Evolutionary conservation across 257 asterid genomes (phyloP).

Genomic region (Scutellaria minor): DNA sequence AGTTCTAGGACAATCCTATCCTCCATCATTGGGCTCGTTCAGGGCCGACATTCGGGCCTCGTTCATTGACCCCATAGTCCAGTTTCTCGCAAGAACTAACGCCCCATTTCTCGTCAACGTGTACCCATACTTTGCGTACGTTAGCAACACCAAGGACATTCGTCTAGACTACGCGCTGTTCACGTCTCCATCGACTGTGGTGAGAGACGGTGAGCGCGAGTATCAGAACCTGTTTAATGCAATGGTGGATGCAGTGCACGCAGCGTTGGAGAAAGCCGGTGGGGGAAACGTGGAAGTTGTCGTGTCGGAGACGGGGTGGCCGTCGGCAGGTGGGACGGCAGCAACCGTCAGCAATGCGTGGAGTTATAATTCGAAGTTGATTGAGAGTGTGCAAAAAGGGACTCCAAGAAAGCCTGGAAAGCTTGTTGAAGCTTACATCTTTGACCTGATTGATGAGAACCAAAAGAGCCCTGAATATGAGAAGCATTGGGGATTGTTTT

Average conservation of each 20-base stretch:
- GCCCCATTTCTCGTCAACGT: slow-evolving; percentile 43
- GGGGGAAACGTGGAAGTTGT: slow-evolving; percentile 37
- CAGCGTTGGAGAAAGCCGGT: slow-evolving; percentile 49
- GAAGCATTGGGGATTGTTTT: slow-evolving; percentile 50
- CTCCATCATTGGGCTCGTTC: slow-evolving; percentile 42
- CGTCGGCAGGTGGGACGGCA: slow-evolving; percentile 51
- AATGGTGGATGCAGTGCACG: slow-evolving; percentile 43
- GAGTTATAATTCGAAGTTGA: slow-evolving; percentile 41
- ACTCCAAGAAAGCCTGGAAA: slow-evolving; percentile 41
- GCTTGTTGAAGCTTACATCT: slow-evolving; percentile 39
- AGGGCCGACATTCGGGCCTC: neutral
- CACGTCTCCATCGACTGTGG: slow-evolving; percentile 14
- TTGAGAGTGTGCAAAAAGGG: slow-evolving; percentile 31
- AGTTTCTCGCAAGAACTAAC: slow-evolving; percentile 14
- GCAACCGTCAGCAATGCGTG: slow-evolving; percentile 41
- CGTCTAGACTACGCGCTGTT: slow-evolving; percentile 41
- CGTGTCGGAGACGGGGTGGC: slow-evolving; percentile 60
- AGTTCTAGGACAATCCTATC: slow-evolving; percentile 37
- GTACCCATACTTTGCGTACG: slow-evolving; percentile 44
- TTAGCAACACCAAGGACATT: slow-evolving; percentile 9
- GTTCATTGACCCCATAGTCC: slow-evolving; percentile 32
- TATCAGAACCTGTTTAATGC: slow-evolving; percentile 50
- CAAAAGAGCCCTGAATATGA: slow-evolving; percentile 43
- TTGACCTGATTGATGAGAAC: slow-evolving; percentile 47
- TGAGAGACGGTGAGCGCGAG: slow-evolving; percentile 20